phyloP scores from a whole-genome alignment of 495 filamentous ascomycete genomes.

The Umbilicaria muhlenbergii region DNA sequence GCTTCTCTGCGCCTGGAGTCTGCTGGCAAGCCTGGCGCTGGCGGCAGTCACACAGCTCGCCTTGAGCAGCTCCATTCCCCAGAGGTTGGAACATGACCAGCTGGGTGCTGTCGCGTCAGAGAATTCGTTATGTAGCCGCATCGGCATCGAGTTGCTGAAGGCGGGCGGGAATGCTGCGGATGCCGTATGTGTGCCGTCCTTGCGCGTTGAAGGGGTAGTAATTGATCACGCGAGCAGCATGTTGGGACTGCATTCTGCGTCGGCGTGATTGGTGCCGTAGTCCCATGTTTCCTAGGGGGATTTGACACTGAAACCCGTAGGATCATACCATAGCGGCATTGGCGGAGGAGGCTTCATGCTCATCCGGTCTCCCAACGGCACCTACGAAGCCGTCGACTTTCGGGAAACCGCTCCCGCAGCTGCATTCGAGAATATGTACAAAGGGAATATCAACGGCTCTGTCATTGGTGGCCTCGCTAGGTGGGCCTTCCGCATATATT shows the following conservation, averaged over 20 bases:
- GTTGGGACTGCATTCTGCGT: conserved; percentile 61
- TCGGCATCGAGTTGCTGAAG: conserved; percentile 57
- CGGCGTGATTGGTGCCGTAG: conserved; percentile 46
- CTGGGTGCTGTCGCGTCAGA: conserved; percentile 70
- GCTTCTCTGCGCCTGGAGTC: too few relatives aligned
- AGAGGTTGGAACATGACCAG: conserved; percentile 20
- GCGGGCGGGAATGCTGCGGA: conserved; percentile 62
- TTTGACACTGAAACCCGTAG: conserved; percentile 18
- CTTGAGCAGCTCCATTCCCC: background rate
- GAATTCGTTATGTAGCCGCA: conserved; percentile 55
- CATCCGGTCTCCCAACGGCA: conserved; percentile 33
- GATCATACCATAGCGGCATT: conserved; percentile 60
- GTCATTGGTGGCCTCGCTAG: conserved; percentile 50
- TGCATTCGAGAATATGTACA: conserved; percentile 67
- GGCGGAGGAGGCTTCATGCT: conserved; percentile 86
- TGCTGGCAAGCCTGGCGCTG: too few relatives aligned
- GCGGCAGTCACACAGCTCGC: too few relatives aligned
- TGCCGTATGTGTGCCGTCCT: conserved; percentile 28
- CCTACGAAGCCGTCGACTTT: conserved; percentile 63
- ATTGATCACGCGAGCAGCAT: conserved; percentile 22
- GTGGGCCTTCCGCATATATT: conserved; percentile 16
- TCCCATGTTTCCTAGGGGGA: background rate
- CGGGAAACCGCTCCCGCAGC: conserved; percentile 71
- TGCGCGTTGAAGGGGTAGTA: background rate
- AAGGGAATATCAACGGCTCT: conserved; percentile 33